Evolutionary conservation across 2,329 filamentous ascomycete genomes (phyloP), one percentile per base, ranked within the genome.

Genomic region (Juglanconis juglandina): DNA sequence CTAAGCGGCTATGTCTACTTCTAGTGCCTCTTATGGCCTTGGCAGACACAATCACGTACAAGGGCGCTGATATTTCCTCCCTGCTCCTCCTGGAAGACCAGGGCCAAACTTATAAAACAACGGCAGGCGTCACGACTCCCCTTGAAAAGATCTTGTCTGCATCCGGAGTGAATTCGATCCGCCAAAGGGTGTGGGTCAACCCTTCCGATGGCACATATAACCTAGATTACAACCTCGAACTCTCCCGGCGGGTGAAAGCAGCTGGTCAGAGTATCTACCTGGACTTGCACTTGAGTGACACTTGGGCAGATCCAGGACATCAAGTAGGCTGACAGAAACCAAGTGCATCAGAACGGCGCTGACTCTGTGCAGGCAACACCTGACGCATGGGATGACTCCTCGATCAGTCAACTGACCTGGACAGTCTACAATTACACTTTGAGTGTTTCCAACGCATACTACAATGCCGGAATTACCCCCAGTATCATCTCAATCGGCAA

Each of bases 101-200:
- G 0, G 87, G 87, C 2, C 80, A 84, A 64, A 74, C 75, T 0
- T 91, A 89, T 77, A 87, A 85, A 64, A 83, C 80, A 52, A 71
- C 77, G 0, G 75, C 77, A 30, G 86, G 87, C 37, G 72, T 74
- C 3, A 72, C 74, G 0, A 75, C 85, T 58, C 72, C 84, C 0
- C 76, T 91, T 1, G 88, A 91, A 67, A 78, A 75, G 3, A 90
- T 91, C 54, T 73, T 91, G 3, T 80, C 78, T 3, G 74, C 75
- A 10, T 83, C 78, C 32, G 88, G 88, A 8, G 39, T 51, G n/a
- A 24, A 53, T 37, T 41, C 37, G 13, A 13, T 41, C 37, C 37
- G 88, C n/a, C 88, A 91, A 70, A 80, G 89, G 37, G 73, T 91
- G 49, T 91, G 88, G 88, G 88, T 91, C 32, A 88, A 87, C 66